These are phyloP conservation scores for Monosporascus sp. DNA, from an alignment of 2,329 filamentous ascomycete genomes.

Conservation along the genomic window DNA sequence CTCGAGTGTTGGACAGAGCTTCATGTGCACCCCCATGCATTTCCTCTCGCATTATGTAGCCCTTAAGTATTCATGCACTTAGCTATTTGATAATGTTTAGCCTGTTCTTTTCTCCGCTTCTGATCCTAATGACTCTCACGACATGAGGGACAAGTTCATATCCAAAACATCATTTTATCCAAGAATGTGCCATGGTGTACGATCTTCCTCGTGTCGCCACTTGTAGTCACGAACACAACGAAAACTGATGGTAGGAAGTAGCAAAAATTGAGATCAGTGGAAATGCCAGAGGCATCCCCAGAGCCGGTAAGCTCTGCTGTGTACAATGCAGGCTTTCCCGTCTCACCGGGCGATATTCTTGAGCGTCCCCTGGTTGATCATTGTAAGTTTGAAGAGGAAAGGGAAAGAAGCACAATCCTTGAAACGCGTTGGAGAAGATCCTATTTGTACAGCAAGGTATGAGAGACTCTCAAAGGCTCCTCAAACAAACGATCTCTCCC, in stretches of 20 bases:
- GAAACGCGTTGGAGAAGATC: neutral
- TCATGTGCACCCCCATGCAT: too few species aligned
- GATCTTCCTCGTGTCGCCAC: slow-evolving; percentile 4
- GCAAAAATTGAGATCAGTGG: neutral
- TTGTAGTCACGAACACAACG: neutral
- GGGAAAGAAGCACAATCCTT: neutral
- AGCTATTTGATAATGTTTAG: too few species aligned
- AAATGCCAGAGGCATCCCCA: neutral
- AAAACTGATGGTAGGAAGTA: neutral
- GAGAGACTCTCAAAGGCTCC: neutral
- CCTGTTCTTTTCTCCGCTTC: too few species aligned
- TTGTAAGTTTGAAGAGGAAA: neutral
- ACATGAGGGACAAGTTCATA: too few species aligned
- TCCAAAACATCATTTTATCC: too few species aligned
- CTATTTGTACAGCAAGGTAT: neutral
- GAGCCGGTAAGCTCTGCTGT: neutral
- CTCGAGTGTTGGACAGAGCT: too few species aligned
- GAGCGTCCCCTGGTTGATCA: neutral
- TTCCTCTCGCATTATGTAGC: too few species aligned
- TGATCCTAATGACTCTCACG: too few species aligned
- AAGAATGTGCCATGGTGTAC: neutral
- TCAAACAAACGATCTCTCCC: too few species aligned
- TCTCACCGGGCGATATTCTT: neutral
- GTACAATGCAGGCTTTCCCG: neutral
- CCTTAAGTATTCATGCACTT: too few species aligned